Evolutionary conservation across 2,329 filamentous ascomycete species (phyloP), one percentile per base, ranked within the genome.

Genomic region (Gyromitra esculenta): DNA sequence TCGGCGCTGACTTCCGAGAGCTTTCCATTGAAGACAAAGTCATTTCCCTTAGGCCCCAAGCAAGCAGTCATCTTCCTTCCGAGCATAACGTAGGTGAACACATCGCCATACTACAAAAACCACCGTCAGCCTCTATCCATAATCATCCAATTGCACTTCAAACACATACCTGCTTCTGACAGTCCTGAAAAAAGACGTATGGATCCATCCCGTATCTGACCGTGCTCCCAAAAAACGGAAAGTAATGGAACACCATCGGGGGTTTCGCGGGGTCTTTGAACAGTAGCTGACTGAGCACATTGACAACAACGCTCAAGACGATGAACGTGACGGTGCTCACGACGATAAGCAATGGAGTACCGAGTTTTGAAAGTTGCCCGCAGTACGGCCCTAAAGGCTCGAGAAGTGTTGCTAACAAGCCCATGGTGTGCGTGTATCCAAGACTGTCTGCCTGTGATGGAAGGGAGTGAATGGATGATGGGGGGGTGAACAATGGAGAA

Each of bases 141-240:
- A 31, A 4, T 31, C 25, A 31, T 31, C 4, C 59, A 48, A 69
- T 39, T 56, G 39, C 56, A 9, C 5, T 21, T 43, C 8, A 54
- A 74, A 35, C 15, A n/a, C 85, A 77, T 81, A 94, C 92, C 90
- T 96, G 96, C 81, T 88, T 87, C 81, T 90, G 88, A 84, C 90
- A 88, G 81, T 87, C 81, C 75, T 87, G 87, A 86, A 97, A 97
- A 88, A 97, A 98, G 66, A 86, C 87, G 82, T 93, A 94, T 15
- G 95, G 95, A 82, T 98, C 93, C 85, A 97, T 97, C 84, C 95
- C 95, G 85, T 98, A 99, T 57, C 89, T 92, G 81, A 98, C 87
- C 76, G 96, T 97, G 86, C 91, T 97, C 79, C 95, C 95, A 81
- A 99, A 87, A 80, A 97, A 85, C 75, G 92, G 92, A 82, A 95